Base-by-base conservation (phyloP, 2,329 filamentous ascomycete species). In the Pyrenochaeta sp. region DNA sequence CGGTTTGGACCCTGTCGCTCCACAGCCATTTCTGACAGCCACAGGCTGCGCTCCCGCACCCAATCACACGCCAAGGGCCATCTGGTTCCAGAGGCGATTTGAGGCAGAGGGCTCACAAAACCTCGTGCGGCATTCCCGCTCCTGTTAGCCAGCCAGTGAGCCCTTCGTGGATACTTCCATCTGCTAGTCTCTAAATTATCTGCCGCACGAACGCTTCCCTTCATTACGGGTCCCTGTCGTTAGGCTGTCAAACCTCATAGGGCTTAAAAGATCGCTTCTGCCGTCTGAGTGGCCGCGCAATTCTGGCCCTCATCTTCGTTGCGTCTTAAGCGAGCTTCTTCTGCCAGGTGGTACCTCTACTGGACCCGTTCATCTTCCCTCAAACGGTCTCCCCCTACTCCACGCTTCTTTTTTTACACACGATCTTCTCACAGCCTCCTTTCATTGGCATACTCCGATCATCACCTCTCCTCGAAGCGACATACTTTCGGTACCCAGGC, bases 271-370 rank as follows among this genome's bases (percentile, higher is more conserved):
- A 49, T 56, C 61, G 56, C 58, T 66, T 69, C 63, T 66, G 62
- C 58, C 46, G 53, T 63, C 58, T 73, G 55, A 74, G 58, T 76
- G 71, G 72, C 64, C 65, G 67, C 67, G 53, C 60, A 65, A 57
- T 66, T 65, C 58, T 69, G 66, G 70, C 64, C 67, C 69, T 69
- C 71, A 67, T 67, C 68, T 68, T 72, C 66, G 60, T 71, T 66
- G 71, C 71, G 70, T 64, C 69, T 61, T 69, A 74, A 75, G 72
- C 73, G 71, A 75, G 64, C 66, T 62, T n/a, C 56, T 61, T 63
- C 53, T 58, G 60, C 63, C 62, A 63, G 60, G 59, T 65, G 51
- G 62, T 65, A 62, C 66, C 50, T 67, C 56, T 53, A 69, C 63
- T 63, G 57, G 52, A 64, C 61, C 55, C 62, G 68, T 67, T 66